Evolutionary conservation across 2,329 filamentous ascomycete species (phyloP).

Genomic region (Claviceps humidiphila): DNA sequence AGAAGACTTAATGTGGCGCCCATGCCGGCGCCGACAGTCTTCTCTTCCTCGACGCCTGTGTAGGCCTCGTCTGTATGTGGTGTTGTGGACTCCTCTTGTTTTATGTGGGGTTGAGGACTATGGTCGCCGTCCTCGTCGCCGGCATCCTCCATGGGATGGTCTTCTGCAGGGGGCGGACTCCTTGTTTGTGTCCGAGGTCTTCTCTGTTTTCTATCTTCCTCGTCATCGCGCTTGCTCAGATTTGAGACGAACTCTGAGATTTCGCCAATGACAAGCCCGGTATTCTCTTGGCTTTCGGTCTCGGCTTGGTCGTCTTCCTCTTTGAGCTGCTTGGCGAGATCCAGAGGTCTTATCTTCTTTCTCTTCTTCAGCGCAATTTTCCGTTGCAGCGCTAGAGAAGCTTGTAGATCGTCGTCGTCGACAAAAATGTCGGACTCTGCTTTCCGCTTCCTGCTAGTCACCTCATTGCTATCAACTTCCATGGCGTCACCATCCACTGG

Average conservation of each 20-base stretch:
- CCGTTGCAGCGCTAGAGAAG: conserved; percentile 70
- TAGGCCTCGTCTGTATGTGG: not conserved
- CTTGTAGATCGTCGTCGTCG: conserved; percentile 88
- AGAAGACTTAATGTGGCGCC: conserved; percentile 74
- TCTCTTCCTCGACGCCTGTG: conserved; percentile 16
- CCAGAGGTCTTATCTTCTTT: conserved; percentile 74
- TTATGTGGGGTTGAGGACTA: conserved; percentile 14
- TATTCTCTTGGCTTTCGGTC: conserved; percentile 20
- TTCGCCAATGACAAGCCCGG: conserved; percentile 83
- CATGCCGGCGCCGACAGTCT: conserved; percentile 52
- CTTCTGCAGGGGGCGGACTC: conserved; percentile 19
- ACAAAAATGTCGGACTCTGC: conserved; percentile 57
- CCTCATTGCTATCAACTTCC: conserved; percentile 57
- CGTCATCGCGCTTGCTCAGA: conserved; percentile 53
- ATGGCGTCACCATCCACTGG: conserved; percentile 41
- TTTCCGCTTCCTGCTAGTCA: conserved; percentile 45
- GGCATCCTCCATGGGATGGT: conserved; percentile 17
- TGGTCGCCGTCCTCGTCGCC: conserved; percentile 10
- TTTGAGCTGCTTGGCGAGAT: conserved; percentile 69
- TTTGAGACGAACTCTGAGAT: conserved; percentile 90
- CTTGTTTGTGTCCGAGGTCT: conserved; percentile 12
- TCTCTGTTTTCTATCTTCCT: conserved; percentile 40
- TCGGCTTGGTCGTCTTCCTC: conserved; percentile 34
- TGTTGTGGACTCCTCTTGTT: conserved; percentile 5
- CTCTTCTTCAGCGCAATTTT: conserved; percentile 79